Base-by-base conservation (phyloP, 2,329 filamentous ascomycete species). In the Uncinocarpus reesii region DNA sequence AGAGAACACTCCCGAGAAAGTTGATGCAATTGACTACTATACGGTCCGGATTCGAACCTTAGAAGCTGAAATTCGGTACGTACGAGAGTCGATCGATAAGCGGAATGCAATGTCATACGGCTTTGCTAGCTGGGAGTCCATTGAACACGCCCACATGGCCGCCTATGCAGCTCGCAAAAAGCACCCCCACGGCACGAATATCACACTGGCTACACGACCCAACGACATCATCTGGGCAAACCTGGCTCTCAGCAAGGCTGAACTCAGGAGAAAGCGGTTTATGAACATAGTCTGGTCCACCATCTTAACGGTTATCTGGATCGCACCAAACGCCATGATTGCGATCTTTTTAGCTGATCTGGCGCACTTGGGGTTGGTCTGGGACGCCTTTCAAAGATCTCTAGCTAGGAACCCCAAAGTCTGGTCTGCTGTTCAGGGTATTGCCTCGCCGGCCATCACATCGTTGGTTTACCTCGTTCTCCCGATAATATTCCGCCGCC, bases 171-270 rank as follows among this genome's bases (percentile, higher is more conserved):
- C 84, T 18, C 84, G 84, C 50, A 85, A 80, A 42, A 92, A 92
- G 70, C 84, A 83, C 57, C 86, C 86, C 0, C 75, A 85, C 34
- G 86, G 86, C 4, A 81, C 87, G 0, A 84, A 78, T 0, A 79
- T 98, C 48, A 74, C 71, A 4, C 74, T 96, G 11, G 89, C 92
- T 1, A 88, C 92, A 1, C 80, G 81, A 50, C 90, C 92, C 2
- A 87, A 85, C 61, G 90, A 96, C 62, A 78, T 98, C 46, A 94
- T 98, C 55, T 98, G 92, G 92, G 83, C 87, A 62, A 98, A 98
- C 60, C 77, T 98, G 70, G 76, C 80, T 4, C 70, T 96, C 49
- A 78, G 75, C 13, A 80, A 80, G 32, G 71, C 77, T 23, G 77
- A 80, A 1, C 79, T 89, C 46, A 77, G 76, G 53, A 84, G 83